A percentile compares a stretch with the other conserved stretches of the same genome.
Conservation (phyloP, 768 basidiomycete species). For the Leucosporidium creatinivorum region DNA sequence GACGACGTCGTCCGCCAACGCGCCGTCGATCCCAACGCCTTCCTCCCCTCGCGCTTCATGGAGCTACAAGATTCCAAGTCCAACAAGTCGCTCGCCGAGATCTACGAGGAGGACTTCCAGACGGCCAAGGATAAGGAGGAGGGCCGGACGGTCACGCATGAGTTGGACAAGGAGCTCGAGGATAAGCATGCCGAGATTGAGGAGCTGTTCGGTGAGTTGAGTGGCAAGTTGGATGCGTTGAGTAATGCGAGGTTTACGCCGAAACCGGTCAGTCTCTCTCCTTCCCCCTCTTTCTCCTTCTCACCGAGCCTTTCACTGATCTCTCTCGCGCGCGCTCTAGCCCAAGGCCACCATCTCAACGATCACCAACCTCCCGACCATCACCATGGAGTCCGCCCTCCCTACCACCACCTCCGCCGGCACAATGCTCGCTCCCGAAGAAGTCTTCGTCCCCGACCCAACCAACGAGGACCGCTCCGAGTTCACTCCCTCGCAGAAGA, state of each 20-base stretch:
- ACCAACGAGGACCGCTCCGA: conserved; percentile 61
- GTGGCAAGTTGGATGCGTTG: conserved; percentile 80
- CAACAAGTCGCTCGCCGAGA: conserved; percentile 80
- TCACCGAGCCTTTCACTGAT: background rate
- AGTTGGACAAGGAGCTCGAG: conserved; percentile 77
- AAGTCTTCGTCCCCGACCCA: conserved; percentile 54
- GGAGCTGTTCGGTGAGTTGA: conserved; percentile 73
- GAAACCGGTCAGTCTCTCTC: conserved; percentile 60
- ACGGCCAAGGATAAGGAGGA: conserved; percentile 47
- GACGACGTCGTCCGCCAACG: conserved; percentile 87
- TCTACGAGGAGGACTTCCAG: conserved; percentile 88
- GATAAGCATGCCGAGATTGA: conserved; percentile 87
- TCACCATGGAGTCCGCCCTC: conserved; percentile 80
- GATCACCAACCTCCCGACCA: conserved; percentile 69
- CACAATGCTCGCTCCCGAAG: conserved; percentile 86
- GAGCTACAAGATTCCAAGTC: conserved; percentile 86
- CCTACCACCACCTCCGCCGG: conserved; percentile 69
- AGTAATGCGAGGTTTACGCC: conserved; percentile 94
- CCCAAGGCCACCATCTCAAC: conserved; percentile 83
- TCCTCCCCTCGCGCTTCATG: conserved; percentile 79
- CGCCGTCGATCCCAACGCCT: conserved; percentile 71
- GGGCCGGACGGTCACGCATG: conserved; percentile 54
- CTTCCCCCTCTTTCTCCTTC: background rate
- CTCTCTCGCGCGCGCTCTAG: conserved; percentile 45
- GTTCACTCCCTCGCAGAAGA: conserved; percentile 77